phyloP scores from a whole-genome alignment of 352 stramenopile species.

The Stephanocyclus meneghinianus region DNA sequence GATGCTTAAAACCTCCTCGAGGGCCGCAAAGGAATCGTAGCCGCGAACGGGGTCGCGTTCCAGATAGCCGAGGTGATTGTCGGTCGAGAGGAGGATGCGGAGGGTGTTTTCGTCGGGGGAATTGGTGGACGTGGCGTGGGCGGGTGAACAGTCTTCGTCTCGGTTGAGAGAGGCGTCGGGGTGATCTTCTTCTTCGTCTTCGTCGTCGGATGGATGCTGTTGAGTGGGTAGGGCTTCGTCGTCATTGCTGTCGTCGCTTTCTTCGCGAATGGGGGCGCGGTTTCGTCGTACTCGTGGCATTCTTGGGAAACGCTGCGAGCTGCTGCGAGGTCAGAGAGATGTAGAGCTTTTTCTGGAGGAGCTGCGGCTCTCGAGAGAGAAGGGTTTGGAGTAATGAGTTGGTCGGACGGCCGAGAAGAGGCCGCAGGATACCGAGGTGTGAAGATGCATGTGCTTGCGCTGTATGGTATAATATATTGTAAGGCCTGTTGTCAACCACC shows the following conservation, averaged over 20 bases:
- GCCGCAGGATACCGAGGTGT: no score
- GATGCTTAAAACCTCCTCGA: slow-evolving; percentile 86
- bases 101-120: slow-evolving; percentile 77
- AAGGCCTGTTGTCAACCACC: no score
- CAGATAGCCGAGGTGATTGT: slow-evolving; percentile 95
- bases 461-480: no score
- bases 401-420: no score
- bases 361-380: no score
- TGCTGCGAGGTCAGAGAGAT: no score
- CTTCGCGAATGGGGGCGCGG: background rate
- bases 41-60: slow-evolving; percentile 94
- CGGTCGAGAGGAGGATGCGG: slow-evolving; percentile 93
- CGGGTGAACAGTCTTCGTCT: slow-evolving; percentile 33
- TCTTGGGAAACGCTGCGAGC: no score
- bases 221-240: slow-evolving; percentile 9
- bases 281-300: slow-evolving; percentile 7
- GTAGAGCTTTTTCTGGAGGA: no score
- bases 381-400: no score
- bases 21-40: slow-evolving; percentile 89
- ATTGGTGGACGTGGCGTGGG: slow-evolving; percentile 88
- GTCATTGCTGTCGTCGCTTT: slow-evolving; percentile 14
- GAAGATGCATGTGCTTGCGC: no score
- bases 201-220: slow-evolving; percentile 2
- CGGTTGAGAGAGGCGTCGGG: background rate
- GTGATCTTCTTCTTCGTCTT: background rate